phyloP scores from a whole-genome alignment of 768 basidiomycete genomes.

The Infundibulicybe gibba region DNA sequence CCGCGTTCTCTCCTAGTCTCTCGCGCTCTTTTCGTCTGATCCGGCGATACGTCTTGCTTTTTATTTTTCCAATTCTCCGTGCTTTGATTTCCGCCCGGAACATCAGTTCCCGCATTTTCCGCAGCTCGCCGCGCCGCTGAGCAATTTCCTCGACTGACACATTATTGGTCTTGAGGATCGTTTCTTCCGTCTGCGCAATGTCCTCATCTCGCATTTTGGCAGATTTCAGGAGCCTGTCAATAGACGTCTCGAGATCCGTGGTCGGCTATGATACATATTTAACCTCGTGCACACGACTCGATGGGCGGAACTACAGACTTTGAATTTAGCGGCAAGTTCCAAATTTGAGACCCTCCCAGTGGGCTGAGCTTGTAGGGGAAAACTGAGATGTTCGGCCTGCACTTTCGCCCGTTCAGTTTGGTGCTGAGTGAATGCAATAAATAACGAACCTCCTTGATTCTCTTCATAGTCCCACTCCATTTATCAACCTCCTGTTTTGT shows the following conservation, averaged over 20 bases:
- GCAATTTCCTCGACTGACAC: conserved; percentile 85
- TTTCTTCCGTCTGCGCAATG: conserved; percentile 73
- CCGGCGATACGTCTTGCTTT: conserved; percentile 89
- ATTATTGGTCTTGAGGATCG: conserved; percentile 69
- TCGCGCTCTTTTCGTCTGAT: conserved; percentile 78
- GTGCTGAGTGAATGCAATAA: conserved; percentile 4
- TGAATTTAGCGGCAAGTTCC: conserved; percentile 81
- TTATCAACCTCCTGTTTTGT: conserved; percentile 92
- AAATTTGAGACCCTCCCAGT: conserved; percentile 60
- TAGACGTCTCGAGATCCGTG: conserved; percentile 79
- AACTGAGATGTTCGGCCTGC: conserved; percentile 84
- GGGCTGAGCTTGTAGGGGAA: conserved; percentile 71
- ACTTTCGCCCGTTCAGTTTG: neutral
- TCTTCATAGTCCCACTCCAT: conserved; percentile 91
- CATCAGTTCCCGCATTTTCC: conserved; percentile 88
- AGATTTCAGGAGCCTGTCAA: conserved; percentile 74
- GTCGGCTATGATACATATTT: conserved; percentile 51
- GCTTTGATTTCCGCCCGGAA: conserved; percentile 92
- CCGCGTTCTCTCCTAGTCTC: conserved; percentile 46
- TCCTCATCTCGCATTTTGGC: conserved; percentile 84
- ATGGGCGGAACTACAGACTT: conserved; percentile 39
- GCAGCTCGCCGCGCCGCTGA: conserved; percentile 74
- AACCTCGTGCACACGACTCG: neutral
- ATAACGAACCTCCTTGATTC: conserved; percentile 72
- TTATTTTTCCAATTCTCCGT: conserved; percentile 89